Conservation (phyloP, 139 green algal genomes). For the Marvania coccoides region DNA sequence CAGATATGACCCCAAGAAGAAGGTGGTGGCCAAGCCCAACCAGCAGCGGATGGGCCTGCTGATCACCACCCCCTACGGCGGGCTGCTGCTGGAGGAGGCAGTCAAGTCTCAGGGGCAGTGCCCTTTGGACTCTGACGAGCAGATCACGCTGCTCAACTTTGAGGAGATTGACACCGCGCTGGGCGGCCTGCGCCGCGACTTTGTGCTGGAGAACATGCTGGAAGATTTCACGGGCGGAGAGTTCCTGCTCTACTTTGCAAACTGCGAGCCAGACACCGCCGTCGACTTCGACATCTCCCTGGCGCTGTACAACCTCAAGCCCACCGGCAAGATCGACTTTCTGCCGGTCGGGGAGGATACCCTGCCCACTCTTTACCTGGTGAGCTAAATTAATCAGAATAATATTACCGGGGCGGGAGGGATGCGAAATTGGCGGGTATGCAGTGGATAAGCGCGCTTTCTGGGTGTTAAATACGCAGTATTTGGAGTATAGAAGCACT, state of each 20-base stretch:
- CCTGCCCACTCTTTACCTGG: conserved; percentile 80
- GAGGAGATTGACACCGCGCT: conserved; percentile 28
- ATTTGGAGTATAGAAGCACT: too few relatives aligned
- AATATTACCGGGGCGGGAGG: conserved; percentile 1
- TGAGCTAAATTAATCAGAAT: conserved; percentile 52
- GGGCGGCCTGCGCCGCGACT: background rate
- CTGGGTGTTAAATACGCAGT: too few relatives aligned
- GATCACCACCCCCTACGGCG: conserved; percentile 50
- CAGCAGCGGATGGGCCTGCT: conserved; percentile 49
- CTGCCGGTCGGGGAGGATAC: conserved; percentile 81
- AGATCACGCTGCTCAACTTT: conserved; percentile 52
- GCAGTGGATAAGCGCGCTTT: too few relatives aligned
- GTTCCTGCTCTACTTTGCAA: conserved; percentile 85
- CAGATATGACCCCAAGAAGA: conserved; percentile 1
- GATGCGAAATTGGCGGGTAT: too few relatives aligned
- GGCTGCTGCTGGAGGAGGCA: conserved; percentile 48
- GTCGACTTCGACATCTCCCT: conserved; percentile 66
- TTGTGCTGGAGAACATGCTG: conserved; percentile 10
- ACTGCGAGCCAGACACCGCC: conserved; percentile 65
- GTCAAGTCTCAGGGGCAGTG: conserved; percentile 34
- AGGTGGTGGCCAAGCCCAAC: conserved; percentile 7
- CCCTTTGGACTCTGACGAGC: conserved; percentile 43
- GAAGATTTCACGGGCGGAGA: conserved; percentile 41
- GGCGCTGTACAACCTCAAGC: conserved; percentile 72
- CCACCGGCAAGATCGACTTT: conserved; percentile 65